A percentile compares a stretch with the other conserved stretches of the same genome.
Conservation (phyloP, 1,284 basidiomycete species). For the Malassezia slooffiae region DNA sequence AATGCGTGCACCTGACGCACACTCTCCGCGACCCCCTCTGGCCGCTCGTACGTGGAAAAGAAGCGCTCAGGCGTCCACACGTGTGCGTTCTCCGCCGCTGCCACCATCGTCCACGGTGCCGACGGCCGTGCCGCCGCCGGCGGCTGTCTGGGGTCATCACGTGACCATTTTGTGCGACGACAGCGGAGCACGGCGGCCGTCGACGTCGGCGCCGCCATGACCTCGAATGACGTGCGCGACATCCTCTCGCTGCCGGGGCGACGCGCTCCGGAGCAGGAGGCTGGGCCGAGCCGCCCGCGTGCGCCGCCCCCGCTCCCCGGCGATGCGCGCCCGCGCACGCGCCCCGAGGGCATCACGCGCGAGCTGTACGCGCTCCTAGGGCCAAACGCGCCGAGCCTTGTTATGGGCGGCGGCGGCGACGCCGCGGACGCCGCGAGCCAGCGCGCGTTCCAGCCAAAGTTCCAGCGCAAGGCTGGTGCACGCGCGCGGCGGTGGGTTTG, state of each 20-base stretch:
- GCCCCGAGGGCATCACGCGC: constrained; percentile 63
- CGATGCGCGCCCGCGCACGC: constrained; percentile 6
- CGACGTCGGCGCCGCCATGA: constrained; percentile 15
- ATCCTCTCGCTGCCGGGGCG: constrained; percentile 31
- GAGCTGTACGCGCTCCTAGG: constrained; percentile 91
- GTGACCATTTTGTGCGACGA: neutral
- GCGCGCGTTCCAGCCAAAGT: constrained; percentile 58
- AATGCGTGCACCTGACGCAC: constrained; percentile 49
- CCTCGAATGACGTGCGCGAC: constrained; percentile 38
- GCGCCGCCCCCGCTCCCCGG: constrained; percentile 5
- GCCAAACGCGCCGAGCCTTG: constrained; percentile 69
- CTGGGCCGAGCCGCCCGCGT: constrained; percentile 4
- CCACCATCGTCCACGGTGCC: neutral
- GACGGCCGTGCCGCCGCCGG: neutral
- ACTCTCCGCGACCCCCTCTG: neutral
- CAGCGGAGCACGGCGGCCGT: neutral
- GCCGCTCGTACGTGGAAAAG: constrained; percentile 3
- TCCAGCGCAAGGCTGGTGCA: constrained; percentile 67
- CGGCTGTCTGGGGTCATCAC: neutral
- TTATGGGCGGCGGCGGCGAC: constrained; percentile 22
- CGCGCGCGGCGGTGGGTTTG: constrained; percentile 35
- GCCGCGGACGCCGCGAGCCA: constrained; percentile 3
- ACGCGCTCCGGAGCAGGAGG: constrained; percentile 1
- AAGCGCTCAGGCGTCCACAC: constrained; percentile 13
- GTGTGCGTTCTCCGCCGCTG: neutral